These are phyloP conservation scores for Cercospora berteroae DNA, from an alignment of 2,329 filamentous ascomycete species.

Conservation along the genomic window DNA sequence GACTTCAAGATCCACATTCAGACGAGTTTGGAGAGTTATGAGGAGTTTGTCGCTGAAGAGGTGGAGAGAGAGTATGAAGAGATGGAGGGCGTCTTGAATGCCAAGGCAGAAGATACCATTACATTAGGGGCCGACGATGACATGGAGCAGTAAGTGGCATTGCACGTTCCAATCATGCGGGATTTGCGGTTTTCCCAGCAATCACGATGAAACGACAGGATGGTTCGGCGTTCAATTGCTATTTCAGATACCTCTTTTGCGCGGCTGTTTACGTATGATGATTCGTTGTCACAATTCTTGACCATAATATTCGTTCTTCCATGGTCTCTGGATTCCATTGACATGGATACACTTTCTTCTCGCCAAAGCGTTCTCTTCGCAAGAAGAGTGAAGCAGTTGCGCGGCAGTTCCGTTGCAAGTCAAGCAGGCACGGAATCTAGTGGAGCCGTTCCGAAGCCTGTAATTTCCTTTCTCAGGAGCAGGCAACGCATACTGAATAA, in stretches of 20 bases:
- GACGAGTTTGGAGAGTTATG: constrained; percentile 87
- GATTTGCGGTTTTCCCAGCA: background rate
- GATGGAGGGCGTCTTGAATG: constrained; percentile 41
- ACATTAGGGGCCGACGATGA: constrained; percentile 7
- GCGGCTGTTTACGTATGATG: background rate
- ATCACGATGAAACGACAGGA: constrained; percentile 2
- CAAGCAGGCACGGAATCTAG: background rate
- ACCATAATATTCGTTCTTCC: background rate
- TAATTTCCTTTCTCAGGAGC: background rate
- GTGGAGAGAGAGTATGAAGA: constrained; percentile 65
- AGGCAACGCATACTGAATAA: background rate
- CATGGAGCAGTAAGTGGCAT: constrained; percentile 20
- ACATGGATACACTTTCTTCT: background rate
- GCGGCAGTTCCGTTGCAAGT: background rate
- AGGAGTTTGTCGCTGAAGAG: constrained; percentile 88
- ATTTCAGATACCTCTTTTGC: constrained; percentile 3
- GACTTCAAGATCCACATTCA: constrained; percentile 98
- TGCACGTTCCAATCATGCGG: background rate
- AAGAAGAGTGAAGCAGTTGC: background rate
- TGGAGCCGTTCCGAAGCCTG: background rate
- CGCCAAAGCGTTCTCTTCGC: background rate
- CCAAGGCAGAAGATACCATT: constrained; percentile 12
- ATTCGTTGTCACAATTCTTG: background rate
- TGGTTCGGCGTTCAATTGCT: background rate
- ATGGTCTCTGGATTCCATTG: background rate